Conservation (phyloP, 2,329 filamentous ascomycete species). For the Aspergillus terreus region DNA sequence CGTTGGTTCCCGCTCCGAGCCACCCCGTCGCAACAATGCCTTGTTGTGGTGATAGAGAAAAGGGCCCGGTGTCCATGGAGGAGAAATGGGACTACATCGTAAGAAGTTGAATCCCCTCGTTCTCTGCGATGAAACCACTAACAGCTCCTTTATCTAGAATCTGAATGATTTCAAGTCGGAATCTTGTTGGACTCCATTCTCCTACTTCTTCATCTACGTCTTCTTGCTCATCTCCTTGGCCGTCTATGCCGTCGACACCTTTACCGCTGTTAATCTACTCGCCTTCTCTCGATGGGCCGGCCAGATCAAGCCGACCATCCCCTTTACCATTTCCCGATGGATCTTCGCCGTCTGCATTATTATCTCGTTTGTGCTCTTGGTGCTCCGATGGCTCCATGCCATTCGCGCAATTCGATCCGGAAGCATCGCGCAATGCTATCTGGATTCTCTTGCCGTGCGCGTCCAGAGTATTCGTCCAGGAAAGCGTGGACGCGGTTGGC, state of each 20-base stretch:
- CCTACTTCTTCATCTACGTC: constrained; percentile 81
- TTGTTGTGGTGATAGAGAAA: constrained; percentile 58
- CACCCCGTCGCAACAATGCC: constrained; percentile 54
- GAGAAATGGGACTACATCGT: constrained; percentile 95
- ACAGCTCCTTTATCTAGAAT: constrained; percentile 38
- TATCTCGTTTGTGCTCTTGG: constrained; percentile 77
- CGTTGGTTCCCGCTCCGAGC: constrained; percentile 22
- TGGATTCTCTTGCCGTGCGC: constrained; percentile 81
- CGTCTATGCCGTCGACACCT: constrained; percentile 86
- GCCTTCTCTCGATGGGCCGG: constrained; percentile 87
- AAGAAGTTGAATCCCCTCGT: constrained; percentile 28
- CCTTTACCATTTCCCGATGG: constrained; percentile 80
- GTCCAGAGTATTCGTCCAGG: constrained; percentile 78
- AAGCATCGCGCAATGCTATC: constrained; percentile 85
- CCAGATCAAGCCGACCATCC: constrained; percentile 72
- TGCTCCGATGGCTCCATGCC: constrained; percentile 75
- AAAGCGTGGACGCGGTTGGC: constrained; percentile 69
- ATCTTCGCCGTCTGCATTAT: constrained; percentile 93
- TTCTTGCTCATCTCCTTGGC: constrained; percentile 73
- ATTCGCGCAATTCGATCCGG: constrained; percentile 76
- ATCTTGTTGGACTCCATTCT: constrained; percentile 71
- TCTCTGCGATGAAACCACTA: constrained; percentile 2
- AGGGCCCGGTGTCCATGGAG: constrained; percentile 69
- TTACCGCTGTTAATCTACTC: constrained; percentile 87
- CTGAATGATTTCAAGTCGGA: constrained; percentile 75